Evolutionary conservation across 2,329 filamentous ascomycete genomes (phyloP), one percentile per base, ranked within the genome.

Genomic region (Diaporthe nobilis): DNA sequence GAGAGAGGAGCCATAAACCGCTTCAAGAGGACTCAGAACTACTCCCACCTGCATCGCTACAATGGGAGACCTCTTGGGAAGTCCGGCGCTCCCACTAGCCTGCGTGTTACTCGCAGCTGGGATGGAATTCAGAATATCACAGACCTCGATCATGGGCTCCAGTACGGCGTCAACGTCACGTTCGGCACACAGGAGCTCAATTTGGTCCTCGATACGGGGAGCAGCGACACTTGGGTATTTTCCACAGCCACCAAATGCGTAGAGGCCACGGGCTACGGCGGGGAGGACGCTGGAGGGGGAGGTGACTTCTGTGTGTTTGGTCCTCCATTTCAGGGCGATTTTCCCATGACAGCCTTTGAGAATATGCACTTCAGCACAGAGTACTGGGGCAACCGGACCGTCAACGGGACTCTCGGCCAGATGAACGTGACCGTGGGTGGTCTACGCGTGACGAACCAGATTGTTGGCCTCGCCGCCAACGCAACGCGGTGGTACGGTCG

Each of bases 151-250:
- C 78, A 79, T 44, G 83, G 83, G 53, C 80, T 81, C 2, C 80
- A 83, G 70, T 85, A 84, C 51, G 79, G 81, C 17, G 79, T 81
- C 7, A 75, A 80, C 25, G 67, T 96, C 25, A 22, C 15, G 1
- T 72, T 72, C 49, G 31, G 47, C 37, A n/a, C 34, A 17, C 61
- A 70, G 61, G 49, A 9, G 22, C 71, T 76, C 20, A 37, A 34
- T 22, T 72, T 90, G 39, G 79, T 88, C 17, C 82, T 90, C 63
- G 88, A 90, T 78, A 89, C 88, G 0, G 88, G 87, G 34, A 89
- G 87, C 79, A 85, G 87, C 31, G 88, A 90, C 76, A 90, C 88
- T 0, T 90, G 88, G 88, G 84, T 85, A 2, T 84, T 84, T 47
- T 81, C 82, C 15, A 79, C 79, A 1, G 82, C 83, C 42, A 88